Evolutionary conservation across 2,329 filamentous ascomycete species (phyloP).

Genomic region (Neonectria coccinea): DNA sequence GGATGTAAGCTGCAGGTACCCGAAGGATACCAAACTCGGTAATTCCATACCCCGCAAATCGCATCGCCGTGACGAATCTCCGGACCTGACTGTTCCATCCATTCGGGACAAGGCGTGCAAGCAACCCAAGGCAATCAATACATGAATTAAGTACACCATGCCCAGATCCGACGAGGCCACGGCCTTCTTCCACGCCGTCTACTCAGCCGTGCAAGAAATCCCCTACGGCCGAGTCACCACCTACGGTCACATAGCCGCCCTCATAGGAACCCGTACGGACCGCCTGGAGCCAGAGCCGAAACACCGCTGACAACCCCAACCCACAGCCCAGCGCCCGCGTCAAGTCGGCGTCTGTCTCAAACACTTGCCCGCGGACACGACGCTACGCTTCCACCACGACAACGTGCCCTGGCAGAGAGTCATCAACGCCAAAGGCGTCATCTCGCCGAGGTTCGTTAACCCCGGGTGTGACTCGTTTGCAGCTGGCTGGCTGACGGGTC

Average conservation of each 20-base stretch:
- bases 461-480: background rate
- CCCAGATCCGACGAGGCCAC: conserved; percentile 78
- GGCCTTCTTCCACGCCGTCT: conserved; percentile 82
- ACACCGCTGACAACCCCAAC: background rate
- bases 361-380: conserved; percentile 73
- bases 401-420: conserved; percentile 97
- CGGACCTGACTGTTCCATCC: background rate
- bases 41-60: conserved; percentile 6
- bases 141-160: conserved; percentile 58
- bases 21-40: background rate
- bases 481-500: background rate
- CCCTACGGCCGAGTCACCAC: conserved; percentile 85
- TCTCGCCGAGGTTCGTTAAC: conserved; percentile 78
- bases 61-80: background rate
- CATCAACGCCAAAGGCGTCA: conserved; percentile 86
- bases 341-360: conserved; percentile 94
- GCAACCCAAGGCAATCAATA: too few species aligned
- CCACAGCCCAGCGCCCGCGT: conserved; percentile 74
- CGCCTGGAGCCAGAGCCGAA: background rate
- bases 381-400: conserved; percentile 71
- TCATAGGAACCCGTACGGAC: conserved; percentile 77
- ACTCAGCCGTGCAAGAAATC: conserved; percentile 86
- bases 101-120: background rate
- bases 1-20: background rate
- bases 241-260: conserved; percentile 83